A percentile compares a stretch with the other conserved stretches of the same genome.
Evolutionary conservation across 1,139 yeast species (phyloP).

Genomic region (Geotrichum citri-aurantii): DNA sequence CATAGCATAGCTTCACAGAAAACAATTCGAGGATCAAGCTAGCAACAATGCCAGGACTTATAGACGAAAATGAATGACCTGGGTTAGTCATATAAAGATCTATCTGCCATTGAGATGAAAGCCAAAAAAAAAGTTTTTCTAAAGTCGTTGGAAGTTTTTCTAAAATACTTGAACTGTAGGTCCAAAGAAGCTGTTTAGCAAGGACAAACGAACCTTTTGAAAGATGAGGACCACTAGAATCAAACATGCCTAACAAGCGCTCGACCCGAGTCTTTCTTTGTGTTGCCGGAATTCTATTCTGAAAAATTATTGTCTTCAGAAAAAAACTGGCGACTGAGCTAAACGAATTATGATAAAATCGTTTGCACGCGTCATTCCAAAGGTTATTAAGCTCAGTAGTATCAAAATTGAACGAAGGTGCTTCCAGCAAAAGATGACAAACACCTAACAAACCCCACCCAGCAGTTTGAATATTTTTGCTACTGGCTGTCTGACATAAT

Average conservation of each 20-base stretch:
- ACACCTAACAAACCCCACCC: conserved; percentile 12
- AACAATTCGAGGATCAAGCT: conserved; percentile 5
- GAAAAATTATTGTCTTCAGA: conserved; percentile 4
- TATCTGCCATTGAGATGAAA: conserved; percentile 4
- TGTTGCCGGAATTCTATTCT: conserved; percentile 5
- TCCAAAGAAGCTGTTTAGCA: conserved; percentile 4
- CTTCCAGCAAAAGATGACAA: neutral
- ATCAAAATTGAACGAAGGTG: neutral
- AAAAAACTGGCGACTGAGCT: conserved; percentile 11
- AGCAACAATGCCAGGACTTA: conserved; percentile 5
- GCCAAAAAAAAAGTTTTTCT: conserved; percentile 13
- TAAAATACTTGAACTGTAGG: neutral
- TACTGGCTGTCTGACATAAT: neutral
- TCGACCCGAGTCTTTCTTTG: conserved; percentile 4
- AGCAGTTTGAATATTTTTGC: conserved; percentile 1
- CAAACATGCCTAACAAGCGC: conserved; percentile 14
- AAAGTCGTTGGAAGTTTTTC: neutral
- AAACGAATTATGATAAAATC: conserved; percentile 13
- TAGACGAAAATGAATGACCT: neutral
- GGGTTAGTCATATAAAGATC: neutral
- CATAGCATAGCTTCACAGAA: neutral
- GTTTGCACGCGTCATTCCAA: conserved; percentile 13
- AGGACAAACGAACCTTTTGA: conserved; percentile 13
- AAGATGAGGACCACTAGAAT: conserved; percentile 13
- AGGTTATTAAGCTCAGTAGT: conserved; percentile 7